Evolutionary conservation across 139 green algal genomes (phyloP).

Genomic region (Nannochloris sp.): DNA sequence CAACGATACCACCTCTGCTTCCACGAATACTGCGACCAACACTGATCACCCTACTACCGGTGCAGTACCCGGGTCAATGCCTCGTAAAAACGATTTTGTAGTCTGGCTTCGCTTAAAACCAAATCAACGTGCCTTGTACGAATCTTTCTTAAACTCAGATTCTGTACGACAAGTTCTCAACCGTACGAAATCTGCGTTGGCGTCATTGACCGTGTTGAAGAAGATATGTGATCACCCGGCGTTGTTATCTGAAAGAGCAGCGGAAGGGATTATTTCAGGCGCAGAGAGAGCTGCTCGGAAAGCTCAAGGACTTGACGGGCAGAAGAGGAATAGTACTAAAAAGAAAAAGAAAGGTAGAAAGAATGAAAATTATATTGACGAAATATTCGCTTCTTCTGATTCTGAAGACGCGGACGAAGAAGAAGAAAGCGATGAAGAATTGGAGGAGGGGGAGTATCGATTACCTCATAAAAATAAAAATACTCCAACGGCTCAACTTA

Average conservation of each 20-base stretch:
- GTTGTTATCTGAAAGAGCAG: conserved; percentile 64
- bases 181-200: conserved; percentile 64
- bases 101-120: conserved; percentile 81
- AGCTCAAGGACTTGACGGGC: not conserved
- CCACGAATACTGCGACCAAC: not conserved
- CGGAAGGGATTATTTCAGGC: conserved; percentile 26
- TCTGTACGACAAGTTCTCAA: conserved; percentile 69
- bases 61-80: not conserved
- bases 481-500: too few relatives aligned
- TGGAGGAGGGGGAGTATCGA: too few relatives aligned
- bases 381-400: not conserved
- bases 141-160: conserved; percentile 66
- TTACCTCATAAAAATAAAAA: too few relatives aligned
- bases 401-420: not conserved
- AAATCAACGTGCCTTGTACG: conserved; percentile 62
- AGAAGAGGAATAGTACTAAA: not conserved
- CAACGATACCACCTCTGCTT: not conserved
- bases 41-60: not conserved
- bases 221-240: conserved; percentile 92
- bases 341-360: not conserved
- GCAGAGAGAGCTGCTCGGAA: not conserved
- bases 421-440: too few relatives aligned
- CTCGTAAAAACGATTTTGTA: conserved; percentile 82
- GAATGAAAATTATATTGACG: not conserved
- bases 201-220: conserved; percentile 62